These are phyloP conservation scores for Cyclostephanos invisitatus DNA, from an alignment of 108 stramenopile genomes.

Conservation along the genomic window DNA sequence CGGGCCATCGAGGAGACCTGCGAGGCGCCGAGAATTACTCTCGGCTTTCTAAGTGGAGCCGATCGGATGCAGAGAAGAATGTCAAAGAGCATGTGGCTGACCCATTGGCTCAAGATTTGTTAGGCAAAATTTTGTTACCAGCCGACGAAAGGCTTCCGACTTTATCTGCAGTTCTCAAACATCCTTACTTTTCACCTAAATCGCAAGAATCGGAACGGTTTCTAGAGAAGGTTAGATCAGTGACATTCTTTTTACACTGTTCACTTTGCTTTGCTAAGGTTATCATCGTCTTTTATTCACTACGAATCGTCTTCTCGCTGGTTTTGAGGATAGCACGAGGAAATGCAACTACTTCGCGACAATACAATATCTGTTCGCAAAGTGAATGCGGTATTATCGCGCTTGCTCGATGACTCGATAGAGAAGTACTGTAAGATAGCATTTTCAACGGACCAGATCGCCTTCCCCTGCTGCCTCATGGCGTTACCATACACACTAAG, in stretches of 20 bases:
- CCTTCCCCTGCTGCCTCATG: conserved; percentile 41
- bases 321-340: conserved; percentile 25
- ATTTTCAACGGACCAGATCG: conserved; percentile 38
- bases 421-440: conserved; percentile 45
- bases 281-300: background rate
- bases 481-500: conserved; percentile 41
- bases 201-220: conserved; percentile 32
- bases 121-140: conserved; percentile 56
- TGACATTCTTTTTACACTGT: background rate
- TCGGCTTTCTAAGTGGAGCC: conserved; percentile 27
- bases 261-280: background rate
- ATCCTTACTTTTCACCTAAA: conserved; percentile 61
- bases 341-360: conserved; percentile 42
- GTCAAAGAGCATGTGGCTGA: conserved; percentile 61
- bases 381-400: background rate
- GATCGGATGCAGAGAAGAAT: conserved; percentile 30
- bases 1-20: conserved; percentile 31
- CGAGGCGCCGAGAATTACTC: conserved; percentile 22
- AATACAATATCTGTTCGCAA: conserved; percentile 25
- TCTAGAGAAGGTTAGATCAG: conserved; percentile 29
- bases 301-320: background rate
- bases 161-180: conserved; percentile 52
- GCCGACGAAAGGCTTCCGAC: conserved; percentile 42
- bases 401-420: conserved; percentile 28
- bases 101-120: conserved; percentile 70